These are phyloP conservation scores for Melanomma pulvis-pyrius DNA, from an alignment of 495 filamentous ascomycete species.

Conservation along the genomic window DNA sequence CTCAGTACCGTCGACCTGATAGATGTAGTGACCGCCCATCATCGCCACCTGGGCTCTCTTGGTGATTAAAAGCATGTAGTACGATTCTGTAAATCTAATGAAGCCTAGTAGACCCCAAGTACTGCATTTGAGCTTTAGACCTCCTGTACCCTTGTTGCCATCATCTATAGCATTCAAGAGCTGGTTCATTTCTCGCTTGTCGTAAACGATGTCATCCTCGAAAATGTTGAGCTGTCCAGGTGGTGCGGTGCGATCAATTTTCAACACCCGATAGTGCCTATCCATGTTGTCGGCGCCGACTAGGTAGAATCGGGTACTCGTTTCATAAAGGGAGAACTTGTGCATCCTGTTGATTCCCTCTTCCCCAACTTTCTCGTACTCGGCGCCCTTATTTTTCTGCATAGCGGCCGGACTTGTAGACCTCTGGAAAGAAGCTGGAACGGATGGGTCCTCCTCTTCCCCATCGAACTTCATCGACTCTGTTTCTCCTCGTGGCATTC, in stretches of 20 bases:
- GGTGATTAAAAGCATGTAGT: slow-evolving; percentile 95
- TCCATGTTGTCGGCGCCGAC: slow-evolving; percentile 90
- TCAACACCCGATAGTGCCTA: slow-evolving; percentile 83
- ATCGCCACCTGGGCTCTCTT: slow-evolving; percentile 94
- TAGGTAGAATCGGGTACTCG: slow-evolving; percentile 86
- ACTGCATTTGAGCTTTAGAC: slow-evolving; percentile 83
- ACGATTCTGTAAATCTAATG: slow-evolving; percentile 92
- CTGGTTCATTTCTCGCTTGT: slow-evolving; percentile 88
- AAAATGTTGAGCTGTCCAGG: slow-evolving; percentile 78
- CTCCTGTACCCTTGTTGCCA: slow-evolving; percentile 89
- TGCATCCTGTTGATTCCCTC: slow-evolving; percentile 85
- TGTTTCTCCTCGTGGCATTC: slow-evolving; percentile 34
- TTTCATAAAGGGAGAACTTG: slow-evolving; percentile 94
- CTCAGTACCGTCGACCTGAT: slow-evolving; percentile 95
- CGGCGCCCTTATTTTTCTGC: slow-evolving; percentile 55
- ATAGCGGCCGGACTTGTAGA: slow-evolving; percentile 58
- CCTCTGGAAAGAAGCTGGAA: slow-evolving; percentile 66
- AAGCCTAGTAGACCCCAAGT: slow-evolving; percentile 95
- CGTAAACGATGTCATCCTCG: slow-evolving; percentile 94
- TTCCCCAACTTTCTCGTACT: slow-evolving; percentile 63
- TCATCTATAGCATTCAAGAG: slow-evolving; percentile 93
- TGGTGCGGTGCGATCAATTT: slow-evolving; percentile 88
- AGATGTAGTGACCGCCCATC: slow-evolving; percentile 94
- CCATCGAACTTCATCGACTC: slow-evolving; percentile 48
- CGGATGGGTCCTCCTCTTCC: slow-evolving; percentile 65